A percentile compares a stretch with the other conserved stretches of the same genome.
These are phyloP conservation scores for Collybiopsis confluens DNA, from an alignment of 768 basidiomycete genomes.

Conservation along the genomic window DNA sequence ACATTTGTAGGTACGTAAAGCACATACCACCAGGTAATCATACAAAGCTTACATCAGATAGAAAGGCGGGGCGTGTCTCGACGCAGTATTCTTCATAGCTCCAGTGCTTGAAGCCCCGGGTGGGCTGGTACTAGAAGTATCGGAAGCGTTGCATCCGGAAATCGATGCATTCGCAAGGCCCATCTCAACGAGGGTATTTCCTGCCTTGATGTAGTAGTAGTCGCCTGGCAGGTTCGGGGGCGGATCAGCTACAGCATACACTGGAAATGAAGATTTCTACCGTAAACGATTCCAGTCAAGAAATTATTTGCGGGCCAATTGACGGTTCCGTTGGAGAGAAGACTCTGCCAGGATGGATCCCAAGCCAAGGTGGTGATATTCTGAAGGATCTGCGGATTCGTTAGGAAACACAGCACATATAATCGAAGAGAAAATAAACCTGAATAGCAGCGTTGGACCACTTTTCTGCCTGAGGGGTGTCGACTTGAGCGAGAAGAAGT, in stretches of 20 bases:
- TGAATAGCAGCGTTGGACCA: conserved; percentile 49
- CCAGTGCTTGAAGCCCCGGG: background rate
- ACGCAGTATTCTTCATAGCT: too few relatives aligned
- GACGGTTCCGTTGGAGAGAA: conserved; percentile 64
- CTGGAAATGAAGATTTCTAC: conserved; percentile 19
- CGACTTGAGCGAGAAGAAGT: conserved; percentile 47
- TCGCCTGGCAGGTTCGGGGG: conserved; percentile 32
- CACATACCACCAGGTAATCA: too few relatives aligned
- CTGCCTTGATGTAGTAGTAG: conserved; percentile 40
- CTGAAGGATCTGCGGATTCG: conserved; percentile 21
- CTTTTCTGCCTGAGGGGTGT: conserved; percentile 26
- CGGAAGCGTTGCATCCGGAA: background rate
- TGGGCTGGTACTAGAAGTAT: background rate
- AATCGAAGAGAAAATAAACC: conserved; percentile 23
- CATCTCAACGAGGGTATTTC: conserved; percentile 31
- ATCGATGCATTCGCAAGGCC: conserved; percentile 20
- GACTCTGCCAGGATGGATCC: conserved; percentile 57
- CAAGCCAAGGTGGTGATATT: conserved; percentile 49
- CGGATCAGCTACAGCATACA: background rate
- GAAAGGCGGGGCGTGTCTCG: too few relatives aligned
- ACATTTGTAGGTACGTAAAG: too few relatives aligned
- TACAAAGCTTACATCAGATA: too few relatives aligned
- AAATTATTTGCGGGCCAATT: conserved; percentile 53
- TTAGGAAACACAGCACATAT: background rate
- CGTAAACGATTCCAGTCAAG: conserved; percentile 59